Conservation (phyloP, 78 protist species). For the Dictyostelium capitatum region DNA sequence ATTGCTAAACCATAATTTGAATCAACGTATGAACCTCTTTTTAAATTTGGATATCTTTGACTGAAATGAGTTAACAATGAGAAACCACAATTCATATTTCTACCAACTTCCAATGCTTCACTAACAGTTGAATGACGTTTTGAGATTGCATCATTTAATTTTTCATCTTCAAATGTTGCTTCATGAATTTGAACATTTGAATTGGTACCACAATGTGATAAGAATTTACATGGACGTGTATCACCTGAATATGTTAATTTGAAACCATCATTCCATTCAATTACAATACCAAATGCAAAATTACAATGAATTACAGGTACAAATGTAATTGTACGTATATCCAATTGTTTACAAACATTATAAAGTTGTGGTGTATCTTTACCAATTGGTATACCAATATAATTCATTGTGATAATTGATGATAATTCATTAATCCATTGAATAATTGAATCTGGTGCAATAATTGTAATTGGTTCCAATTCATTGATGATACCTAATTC, state of each 20-base stretch:
- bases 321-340: not conserved
- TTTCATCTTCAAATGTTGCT: constrained; percentile 95
- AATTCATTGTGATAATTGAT: constrained; percentile 1
- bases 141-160: constrained; percentile 71
- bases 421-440: constrained; percentile 53
- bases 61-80: constrained; percentile 92
- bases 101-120: constrained; percentile 91
- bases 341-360: not conserved
- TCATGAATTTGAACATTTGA: constrained; percentile 94
- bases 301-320: constrained; percentile 84
- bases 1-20: constrained; percentile 16
- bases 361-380: not conserved
- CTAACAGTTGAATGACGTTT: constrained; percentile 83
- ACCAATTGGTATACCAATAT: constrained; percentile 6
- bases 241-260: constrained; percentile 94
- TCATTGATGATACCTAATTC: constrained; percentile 1
- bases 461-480: constrained; percentile 11
- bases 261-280: constrained; percentile 66
- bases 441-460: constrained; percentile 42
- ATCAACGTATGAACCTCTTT: not conserved
- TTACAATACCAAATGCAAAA: constrained; percentile 81
- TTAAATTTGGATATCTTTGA: constrained; percentile 93
- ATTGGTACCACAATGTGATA: constrained; percentile 60
- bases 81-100: constrained; percentile 82
- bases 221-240: constrained; percentile 89